A percentile compares a stretch with the other conserved stretches of the same genome.
Conservation (phyloP, 257 asterid genomes). For the Jacaranda mimosifolia region DNA sequence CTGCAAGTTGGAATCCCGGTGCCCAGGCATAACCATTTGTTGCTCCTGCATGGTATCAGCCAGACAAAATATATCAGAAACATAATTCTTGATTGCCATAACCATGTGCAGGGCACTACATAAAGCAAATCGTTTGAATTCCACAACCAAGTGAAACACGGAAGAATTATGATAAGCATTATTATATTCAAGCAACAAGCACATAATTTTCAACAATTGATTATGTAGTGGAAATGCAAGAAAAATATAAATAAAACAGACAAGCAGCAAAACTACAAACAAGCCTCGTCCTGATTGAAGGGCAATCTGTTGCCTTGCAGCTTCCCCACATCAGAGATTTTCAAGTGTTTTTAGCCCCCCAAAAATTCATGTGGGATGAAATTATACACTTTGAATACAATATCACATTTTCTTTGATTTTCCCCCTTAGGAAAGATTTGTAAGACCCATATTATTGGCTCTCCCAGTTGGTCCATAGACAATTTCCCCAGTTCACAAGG, state of each 20-base stretch:
- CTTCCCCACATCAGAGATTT: background rate
- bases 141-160: background rate
- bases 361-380: background rate
- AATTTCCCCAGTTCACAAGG: slow-evolving; percentile 2
- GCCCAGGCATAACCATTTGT: slow-evolving; percentile 92
- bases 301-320: background rate
- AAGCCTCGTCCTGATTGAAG: background rate
- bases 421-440: background rate
- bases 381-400: background rate
- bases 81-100: background rate
- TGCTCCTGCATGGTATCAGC: slow-evolving; percentile 61
- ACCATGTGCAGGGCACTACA: background rate
- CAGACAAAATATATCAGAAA: background rate
- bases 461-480: background rate
- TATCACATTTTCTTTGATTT: background rate
- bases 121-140: background rate
- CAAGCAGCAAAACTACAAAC: background rate
- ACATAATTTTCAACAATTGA: background rate
- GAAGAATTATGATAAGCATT: background rate
- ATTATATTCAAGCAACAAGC: background rate
- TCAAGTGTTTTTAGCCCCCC: background rate
- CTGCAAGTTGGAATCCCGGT: slow-evolving; percentile 69
- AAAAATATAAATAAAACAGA: background rate
- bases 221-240: background rate
- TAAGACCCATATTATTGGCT: background rate